A percentile compares a stretch with the other conserved stretches of the same genome.
Conservation (phyloP, 2,329 filamentous ascomycete species). For the Coniella vitis region DNA sequence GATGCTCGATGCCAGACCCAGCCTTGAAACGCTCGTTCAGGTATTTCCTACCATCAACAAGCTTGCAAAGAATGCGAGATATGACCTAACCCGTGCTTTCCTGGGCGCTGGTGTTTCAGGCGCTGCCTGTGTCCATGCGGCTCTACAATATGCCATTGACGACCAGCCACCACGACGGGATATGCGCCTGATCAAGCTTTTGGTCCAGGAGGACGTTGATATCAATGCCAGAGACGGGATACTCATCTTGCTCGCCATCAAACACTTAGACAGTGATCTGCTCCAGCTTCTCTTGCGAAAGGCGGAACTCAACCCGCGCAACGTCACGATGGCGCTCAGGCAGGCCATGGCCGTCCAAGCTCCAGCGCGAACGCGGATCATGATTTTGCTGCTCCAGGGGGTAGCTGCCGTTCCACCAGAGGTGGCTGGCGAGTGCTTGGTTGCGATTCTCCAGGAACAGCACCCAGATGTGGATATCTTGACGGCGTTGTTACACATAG, state of each 20-base stretch:
- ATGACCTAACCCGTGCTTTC: slow-evolving; percentile 43
- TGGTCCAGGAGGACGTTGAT: slow-evolving; percentile 46
- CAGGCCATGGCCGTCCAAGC: slow-evolving; percentile 38
- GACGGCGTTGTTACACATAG: slow-evolving; percentile 41
- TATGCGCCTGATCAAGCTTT: slow-evolving; percentile 42
- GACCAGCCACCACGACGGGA: slow-evolving; percentile 42
- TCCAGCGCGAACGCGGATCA: slow-evolving; percentile 36
- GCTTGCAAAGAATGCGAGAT: slow-evolving; percentile 36
- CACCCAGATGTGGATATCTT: slow-evolving; percentile 45
- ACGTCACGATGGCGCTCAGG: slow-evolving; percentile 40
- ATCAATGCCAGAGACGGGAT: slow-evolving; percentile 47
- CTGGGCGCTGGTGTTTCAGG: slow-evolving; percentile 41
- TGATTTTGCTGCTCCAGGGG: slow-evolving; percentile 38
- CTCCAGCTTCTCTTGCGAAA: slow-evolving; percentile 38
- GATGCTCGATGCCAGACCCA: slow-evolving; percentile 42
- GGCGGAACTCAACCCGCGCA: slow-evolving; percentile 36
- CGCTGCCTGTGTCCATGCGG: slow-evolving; percentile 38
- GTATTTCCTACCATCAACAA: slow-evolving; percentile 43
- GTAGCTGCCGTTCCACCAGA: slow-evolving; percentile 31
- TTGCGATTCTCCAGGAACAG: slow-evolving; percentile 34
- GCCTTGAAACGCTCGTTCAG: slow-evolving; percentile 37
- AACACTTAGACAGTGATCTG: slow-evolving; percentile 39
- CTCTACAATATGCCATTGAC: slow-evolving; percentile 46
- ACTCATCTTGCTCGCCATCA: slow-evolving; percentile 41
- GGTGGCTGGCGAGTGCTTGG: slow-evolving; percentile 36